A percentile compares a stretch with the other conserved stretches of the same genome.
Conservation (phyloP, 2,329 filamentous ascomycete species). For the Colletotrichum melonis region DNA sequence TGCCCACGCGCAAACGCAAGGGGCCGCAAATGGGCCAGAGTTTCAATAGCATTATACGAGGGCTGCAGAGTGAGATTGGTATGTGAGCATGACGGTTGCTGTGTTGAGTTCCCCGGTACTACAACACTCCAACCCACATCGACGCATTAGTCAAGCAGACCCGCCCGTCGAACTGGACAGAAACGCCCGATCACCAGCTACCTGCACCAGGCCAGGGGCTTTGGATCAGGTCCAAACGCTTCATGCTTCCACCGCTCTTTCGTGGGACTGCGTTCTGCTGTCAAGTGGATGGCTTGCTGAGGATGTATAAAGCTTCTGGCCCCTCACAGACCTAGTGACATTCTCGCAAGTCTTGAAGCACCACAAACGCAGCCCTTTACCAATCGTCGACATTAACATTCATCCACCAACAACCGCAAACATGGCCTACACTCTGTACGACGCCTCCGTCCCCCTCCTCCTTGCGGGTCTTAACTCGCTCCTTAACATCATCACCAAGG, state of each 20-base stretch:
- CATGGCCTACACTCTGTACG: slow-evolving; percentile 30
- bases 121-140: slow-evolving; percentile 1
- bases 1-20: background rate
- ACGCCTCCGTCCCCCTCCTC: slow-evolving; percentile 29
- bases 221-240: background rate
- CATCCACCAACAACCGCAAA: background rate
- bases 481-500: slow-evolving; percentile 28
- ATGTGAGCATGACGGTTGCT: background rate
- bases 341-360: background rate
- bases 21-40: background rate
- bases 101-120: background rate
- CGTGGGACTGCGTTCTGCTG: background rate
- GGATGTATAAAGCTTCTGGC: slow-evolving; percentile 11
- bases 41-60: background rate
- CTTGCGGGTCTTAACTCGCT: slow-evolving; percentile 29
- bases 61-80: background rate
- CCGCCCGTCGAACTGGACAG: slow-evolving; percentile 34
- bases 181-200: slow-evolving; percentile 25
- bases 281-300: background rate
- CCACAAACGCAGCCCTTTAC: background rate
- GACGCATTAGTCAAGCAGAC: slow-evolving; percentile 29
- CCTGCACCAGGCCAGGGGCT: background rate
- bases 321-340: background rate
- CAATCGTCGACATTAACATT: background rate
- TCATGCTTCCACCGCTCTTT: slow-evolving; percentile 28